These are phyloP conservation scores for Oemleria cerasiformis DNA, from an alignment of 306 rosid genomes.

Conservation along the genomic window DNA sequence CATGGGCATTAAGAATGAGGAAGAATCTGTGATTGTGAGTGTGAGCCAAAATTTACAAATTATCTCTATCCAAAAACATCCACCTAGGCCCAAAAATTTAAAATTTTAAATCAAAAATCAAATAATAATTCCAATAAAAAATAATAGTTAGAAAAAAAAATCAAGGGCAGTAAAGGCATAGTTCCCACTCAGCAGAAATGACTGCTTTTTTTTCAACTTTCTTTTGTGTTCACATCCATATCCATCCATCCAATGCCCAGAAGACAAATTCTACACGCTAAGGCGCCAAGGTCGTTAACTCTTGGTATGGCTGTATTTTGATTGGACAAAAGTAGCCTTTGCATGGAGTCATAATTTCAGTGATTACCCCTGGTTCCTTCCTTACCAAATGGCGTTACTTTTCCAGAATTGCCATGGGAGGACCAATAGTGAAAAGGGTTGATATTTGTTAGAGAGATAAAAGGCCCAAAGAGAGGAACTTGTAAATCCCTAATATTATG, in stretches of 20 bases:
- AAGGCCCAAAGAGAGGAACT: conserved; percentile 38
- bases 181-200: conserved; percentile 54
- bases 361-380: background rate
- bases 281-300: conserved; percentile 37
- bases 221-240: conserved; percentile 58
- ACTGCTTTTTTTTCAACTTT: conserved; percentile 48
- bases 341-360: conserved; percentile 30
- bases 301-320: conserved; percentile 39
- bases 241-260: conserved; percentile 42
- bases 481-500: conserved; percentile 38
- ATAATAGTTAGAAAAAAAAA: background rate
- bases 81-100: conserved; percentile 33
- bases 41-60: conserved; percentile 27
- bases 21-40: conserved; percentile 24
- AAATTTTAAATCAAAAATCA: background rate
- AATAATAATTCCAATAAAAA: no score
- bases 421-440: conserved; percentile 44
- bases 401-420: conserved; percentile 37
- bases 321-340: conserved; percentile 48
- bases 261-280: conserved; percentile 79
- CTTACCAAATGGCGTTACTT: conserved; percentile 42
- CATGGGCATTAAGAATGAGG: conserved; percentile 32
- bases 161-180: conserved; percentile 48
- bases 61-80: conserved; percentile 51
- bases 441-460: conserved; percentile 30